Percentiles rank a stretch among this genome's conserved stretches.
Evolutionary conservation across 2,329 filamentous ascomycete genomes (phyloP).

Genomic region (Lachnellula cervina): DNA sequence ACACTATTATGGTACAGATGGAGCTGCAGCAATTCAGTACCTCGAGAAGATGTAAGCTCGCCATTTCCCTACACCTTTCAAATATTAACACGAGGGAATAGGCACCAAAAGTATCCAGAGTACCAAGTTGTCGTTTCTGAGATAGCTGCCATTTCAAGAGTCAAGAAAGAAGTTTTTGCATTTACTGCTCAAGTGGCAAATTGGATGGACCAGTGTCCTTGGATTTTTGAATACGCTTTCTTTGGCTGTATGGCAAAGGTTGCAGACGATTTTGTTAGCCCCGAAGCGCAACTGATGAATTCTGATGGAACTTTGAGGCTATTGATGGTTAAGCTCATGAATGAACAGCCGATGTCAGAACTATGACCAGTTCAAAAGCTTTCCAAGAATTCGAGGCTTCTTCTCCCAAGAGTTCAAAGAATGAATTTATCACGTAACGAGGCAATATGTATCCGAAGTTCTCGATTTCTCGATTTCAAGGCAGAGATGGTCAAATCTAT

Average conservation of each 20-base stretch:
- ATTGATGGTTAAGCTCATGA: slow-evolving; percentile 26
- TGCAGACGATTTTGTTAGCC: slow-evolving; percentile 42
- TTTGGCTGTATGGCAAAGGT: slow-evolving; percentile 40
- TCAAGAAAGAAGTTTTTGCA: slow-evolving; percentile 33
- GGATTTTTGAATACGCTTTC: slow-evolving; percentile 40
- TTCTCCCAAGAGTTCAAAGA: no score
- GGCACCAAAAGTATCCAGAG: slow-evolving; percentile 30
- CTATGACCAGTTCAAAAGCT: neutral
- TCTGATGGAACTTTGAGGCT: slow-evolving; percentile 36
- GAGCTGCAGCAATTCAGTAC: slow-evolving; percentile 33
- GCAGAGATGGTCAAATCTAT: no score
- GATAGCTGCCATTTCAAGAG: slow-evolving; percentile 38
- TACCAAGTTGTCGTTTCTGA: slow-evolving; percentile 38
- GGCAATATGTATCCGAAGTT: no score
- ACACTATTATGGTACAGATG: slow-evolving; percentile 39
- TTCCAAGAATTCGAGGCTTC: no score
- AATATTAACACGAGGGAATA: neutral
- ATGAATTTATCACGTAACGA: no score
- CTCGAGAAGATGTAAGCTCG: slow-evolving; percentile 32
- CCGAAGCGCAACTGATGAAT: slow-evolving; percentile 42
- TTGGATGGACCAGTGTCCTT: slow-evolving; percentile 40
- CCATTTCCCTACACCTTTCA: neutral
- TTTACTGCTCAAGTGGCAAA: slow-evolving; percentile 38
- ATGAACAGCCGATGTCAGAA: slow-evolving; percentile 22
- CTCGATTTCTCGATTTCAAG: no score